Percentiles rank a stretch among this genome's conserved stretches.
phyloP scores from a whole-genome alignment of 176 grass and related monocot species.

The Phoenix dactylifera region DNA sequence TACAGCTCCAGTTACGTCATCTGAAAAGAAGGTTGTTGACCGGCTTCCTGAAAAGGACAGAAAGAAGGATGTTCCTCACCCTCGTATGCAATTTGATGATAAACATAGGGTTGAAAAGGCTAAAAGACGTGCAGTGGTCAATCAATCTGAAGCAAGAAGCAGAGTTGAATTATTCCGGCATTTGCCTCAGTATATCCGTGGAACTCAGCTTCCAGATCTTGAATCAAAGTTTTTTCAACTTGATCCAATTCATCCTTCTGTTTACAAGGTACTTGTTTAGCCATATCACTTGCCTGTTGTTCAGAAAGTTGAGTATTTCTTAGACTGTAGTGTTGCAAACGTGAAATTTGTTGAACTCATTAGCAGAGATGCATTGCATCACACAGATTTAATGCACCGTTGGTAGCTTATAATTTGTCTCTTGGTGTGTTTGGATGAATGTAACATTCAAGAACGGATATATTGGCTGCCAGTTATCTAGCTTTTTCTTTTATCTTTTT shows the following conservation, averaged over 20 bases:
- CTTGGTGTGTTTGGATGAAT: no score
- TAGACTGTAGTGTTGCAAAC: no score
- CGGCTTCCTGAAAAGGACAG: constrained; percentile 34
- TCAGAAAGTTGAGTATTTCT: no score
- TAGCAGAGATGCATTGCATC: no score
- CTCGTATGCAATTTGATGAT: constrained; percentile 71
- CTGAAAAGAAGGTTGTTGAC: constrained; percentile 39
- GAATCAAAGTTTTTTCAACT: constrained; percentile 58
- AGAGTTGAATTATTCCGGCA: constrained; percentile 65
- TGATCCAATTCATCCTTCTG: constrained; percentile 70
- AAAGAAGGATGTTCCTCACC: constrained; percentile 47
- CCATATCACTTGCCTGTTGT: no score
- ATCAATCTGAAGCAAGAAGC: constrained; percentile 51
- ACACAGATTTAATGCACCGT: no score
- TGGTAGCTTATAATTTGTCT: no score
- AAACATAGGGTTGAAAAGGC: constrained; percentile 41
- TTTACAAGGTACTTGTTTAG: constrained; percentile 50
- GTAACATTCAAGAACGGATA: no score
- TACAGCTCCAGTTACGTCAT: constrained; percentile 23
- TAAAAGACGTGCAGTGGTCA: constrained; percentile 45
- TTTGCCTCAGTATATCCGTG: constrained; percentile 63
- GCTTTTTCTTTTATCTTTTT: no score
- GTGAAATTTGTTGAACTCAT: no score
- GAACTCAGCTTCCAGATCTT: constrained; percentile 64
- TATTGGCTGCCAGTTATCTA: no score